Base-by-base conservation (phyloP, 1,139 yeast genomes). In the Hansenula sp. region DNA sequence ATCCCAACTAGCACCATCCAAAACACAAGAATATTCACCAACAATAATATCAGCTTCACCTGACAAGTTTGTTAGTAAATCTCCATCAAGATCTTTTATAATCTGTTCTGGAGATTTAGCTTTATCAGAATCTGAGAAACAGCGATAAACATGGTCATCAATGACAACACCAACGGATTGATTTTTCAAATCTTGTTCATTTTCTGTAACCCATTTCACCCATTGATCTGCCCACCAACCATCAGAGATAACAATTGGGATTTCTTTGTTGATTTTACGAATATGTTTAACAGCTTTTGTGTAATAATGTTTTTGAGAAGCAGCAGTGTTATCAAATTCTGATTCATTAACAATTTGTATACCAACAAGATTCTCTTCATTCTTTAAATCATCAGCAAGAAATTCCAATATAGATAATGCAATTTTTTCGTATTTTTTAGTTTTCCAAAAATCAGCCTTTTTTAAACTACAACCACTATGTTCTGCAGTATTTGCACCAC, bases 221-320 rank as follows among this genome's bases (percentile, higher is more conserved):
- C 92, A 87, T 55, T 77, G 86, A 45, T 75, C 75, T 4, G 94
- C 75, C 80, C 89, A 82, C 97, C 97, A 92, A 4, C 96, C 96
- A 59, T 92, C 97, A 2, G 96, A 86, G 38, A 92, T 84, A 16
- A 85, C 66, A 9, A 92, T 68, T 0, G 96, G 96, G 24, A 88
- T 62, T 4, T 64, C 64, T 0, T 59, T 41, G 54, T 87, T 84
- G 11, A 68, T 66, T 21, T 64, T 60, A 32, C 94, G 70, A 35
- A 90, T 80, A 42, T 73, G 72, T 32, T 71, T 68, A 31, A 80
- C 65, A 0, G 95, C 95, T 17, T 76, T 75, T n/a, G 71, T 58
- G 57, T 90, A 90, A 60, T 82, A 92, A 9, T 68, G 56, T 43
- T 71, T 66, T 55, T 83, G 88, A 29, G 64, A 65, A 32, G 64